These are phyloP conservation scores for Akanthomyces dipterigenus DNA, from an alignment of 2,329 filamentous ascomycete species.

Conservation along the genomic window DNA sequence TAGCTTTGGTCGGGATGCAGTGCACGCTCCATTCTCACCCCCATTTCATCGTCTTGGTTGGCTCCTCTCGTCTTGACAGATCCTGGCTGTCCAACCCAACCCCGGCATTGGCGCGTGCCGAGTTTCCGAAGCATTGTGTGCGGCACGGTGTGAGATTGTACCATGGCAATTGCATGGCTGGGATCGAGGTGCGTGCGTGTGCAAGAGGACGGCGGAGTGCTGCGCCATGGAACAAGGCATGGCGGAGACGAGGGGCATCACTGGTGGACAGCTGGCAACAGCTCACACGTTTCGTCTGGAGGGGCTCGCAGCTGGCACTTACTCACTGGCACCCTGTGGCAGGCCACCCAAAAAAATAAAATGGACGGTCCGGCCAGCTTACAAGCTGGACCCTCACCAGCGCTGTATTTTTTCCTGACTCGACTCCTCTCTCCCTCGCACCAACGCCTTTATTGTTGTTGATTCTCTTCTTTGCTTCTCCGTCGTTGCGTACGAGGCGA, in stretches of 20 bases:
- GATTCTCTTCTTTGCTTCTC: not conserved
- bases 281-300: not conserved
- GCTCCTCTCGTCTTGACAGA: not conserved
- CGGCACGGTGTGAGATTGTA: not conserved
- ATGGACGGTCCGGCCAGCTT: conserved; percentile 1
- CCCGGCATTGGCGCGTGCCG: not conserved
- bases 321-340: no score
- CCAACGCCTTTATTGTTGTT: not conserved
- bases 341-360: not conserved
- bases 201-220: not conserved
- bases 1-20: not conserved
- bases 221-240: not conserved
- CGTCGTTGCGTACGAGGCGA: not conserved
- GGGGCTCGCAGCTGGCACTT: not conserved
- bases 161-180: not conserved
- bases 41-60: not conserved
- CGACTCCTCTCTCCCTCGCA: not conserved
- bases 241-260: conserved; percentile 1
- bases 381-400: conserved; percentile 2
- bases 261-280: conserved; percentile 4
- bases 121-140: not conserved
- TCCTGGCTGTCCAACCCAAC: not conserved
- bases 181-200: not conserved
- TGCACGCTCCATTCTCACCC: not conserved
- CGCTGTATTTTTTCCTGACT: conserved; percentile 5